Evolutionary conservation across 345 rosid genomes (phyloP), one percentile per base, ranked within the genome.

Genomic region (Mercurialis annua): DNA sequence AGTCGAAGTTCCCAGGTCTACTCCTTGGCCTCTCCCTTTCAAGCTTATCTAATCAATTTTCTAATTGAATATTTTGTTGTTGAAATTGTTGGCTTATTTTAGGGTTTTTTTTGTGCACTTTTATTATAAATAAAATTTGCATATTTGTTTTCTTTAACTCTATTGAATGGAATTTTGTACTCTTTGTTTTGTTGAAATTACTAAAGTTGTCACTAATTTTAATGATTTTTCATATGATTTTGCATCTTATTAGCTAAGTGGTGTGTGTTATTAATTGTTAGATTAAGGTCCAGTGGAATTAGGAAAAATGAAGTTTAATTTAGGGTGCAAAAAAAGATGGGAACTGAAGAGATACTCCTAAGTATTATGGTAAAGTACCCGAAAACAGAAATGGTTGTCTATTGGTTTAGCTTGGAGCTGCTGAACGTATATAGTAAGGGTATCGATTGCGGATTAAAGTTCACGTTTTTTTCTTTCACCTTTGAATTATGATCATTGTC

Each of bases 11-110:
- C 99, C 98, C 78, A 90, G 93, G 87, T 92, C 98, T 40, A 95
- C 97, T 57, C 98, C 99, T 43, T 95, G 97, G 99, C 99, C 98
- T 77, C 96, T 92, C 33, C 97, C 97, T 72, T 95, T 94, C 87
- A 94, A 89, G 86, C 91, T 94, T 84, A 88, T 91, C 68, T 94
- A 77, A 81, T 49, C 24, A 55, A 15, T 64, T 58, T 50, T 30
- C 46, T 27, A 8, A n/a, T n/a, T n/a, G n/a, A n/a, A n/a, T n/a
- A n/a, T 48, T 17, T 55, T 42, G 0, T 40, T 55, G 9, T 44
- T 42, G n/a, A n/a, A n/a, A 43, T 10, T 31, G 21, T 31, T 31
- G 40, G n/a, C n/a, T 16, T 31, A 16, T 58, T 58, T 58, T 34
- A 38, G 48, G 46, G 18, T 58, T 47, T n/a, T 4, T 17, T n/a